A percentile compares a stretch with the other conserved stretches of the same genome.
phyloP scores from a whole-genome alignment of 2,329 filamentous ascomycete species.

The Penicillium sp. region DNA sequence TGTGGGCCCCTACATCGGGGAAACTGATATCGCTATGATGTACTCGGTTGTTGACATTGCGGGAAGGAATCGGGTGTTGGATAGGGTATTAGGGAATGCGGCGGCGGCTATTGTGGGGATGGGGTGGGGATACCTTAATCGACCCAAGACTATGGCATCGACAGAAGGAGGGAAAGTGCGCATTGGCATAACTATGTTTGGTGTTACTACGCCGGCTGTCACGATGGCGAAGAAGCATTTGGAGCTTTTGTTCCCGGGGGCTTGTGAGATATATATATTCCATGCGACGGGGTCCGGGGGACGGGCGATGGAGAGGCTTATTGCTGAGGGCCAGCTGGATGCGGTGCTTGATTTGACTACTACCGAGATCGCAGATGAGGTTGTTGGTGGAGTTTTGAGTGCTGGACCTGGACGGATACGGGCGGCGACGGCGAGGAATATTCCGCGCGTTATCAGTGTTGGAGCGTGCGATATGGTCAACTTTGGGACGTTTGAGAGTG shows the following conservation, averaged over 20 bases:
- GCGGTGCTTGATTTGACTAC: slow-evolving; percentile 71
- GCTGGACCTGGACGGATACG: slow-evolving; percentile 59
- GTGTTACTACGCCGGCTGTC: slow-evolving; percentile 68
- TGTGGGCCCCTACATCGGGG: slow-evolving; percentile 62
- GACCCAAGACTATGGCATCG: no score
- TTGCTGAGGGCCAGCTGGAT: slow-evolving; percentile 59
- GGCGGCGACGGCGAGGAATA: slow-evolving; percentile 56
- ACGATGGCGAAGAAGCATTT: slow-evolving; percentile 56
- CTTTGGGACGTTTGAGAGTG: slow-evolving; percentile 57
- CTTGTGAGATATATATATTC: slow-evolving; percentile 64
- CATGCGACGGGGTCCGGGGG: slow-evolving; percentile 70
- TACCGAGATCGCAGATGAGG: slow-evolving; percentile 64
- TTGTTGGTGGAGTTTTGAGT: slow-evolving; percentile 63
- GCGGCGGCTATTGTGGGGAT: slow-evolving; percentile 62
- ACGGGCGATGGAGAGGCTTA: slow-evolving; percentile 65
- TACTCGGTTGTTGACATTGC: slow-evolving; percentile 71
- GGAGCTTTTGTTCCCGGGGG: slow-evolving; percentile 37
- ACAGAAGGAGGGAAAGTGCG: slow-evolving; percentile 35
- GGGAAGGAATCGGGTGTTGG: slow-evolving; percentile 61
- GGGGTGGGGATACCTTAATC: slow-evolving; percentile 46
- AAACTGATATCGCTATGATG: slow-evolving; percentile 69
- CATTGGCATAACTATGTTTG: slow-evolving; percentile 71
- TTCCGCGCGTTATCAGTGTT: slow-evolving; percentile 58
- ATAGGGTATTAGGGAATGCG: slow-evolving; percentile 61
- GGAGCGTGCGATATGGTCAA: slow-evolving; percentile 63